Evolutionary conservation across 2,329 filamentous ascomycete species (phyloP).

Genomic region (Cyphellophora europaea): DNA sequence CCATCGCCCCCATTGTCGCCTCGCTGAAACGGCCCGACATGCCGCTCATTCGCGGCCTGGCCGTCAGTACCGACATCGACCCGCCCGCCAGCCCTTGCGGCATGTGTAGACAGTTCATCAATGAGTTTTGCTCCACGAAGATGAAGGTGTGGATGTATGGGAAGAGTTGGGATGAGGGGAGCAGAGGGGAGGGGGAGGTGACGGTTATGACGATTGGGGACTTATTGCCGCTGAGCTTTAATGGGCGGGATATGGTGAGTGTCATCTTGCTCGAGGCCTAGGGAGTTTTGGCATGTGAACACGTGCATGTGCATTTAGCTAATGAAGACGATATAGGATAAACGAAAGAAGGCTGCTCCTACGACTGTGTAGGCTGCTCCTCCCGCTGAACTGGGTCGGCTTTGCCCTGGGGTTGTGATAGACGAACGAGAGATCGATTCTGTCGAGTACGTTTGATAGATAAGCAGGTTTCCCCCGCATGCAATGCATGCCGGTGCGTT

Average conservation of each 20-base stretch:
- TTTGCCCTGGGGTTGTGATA: no score
- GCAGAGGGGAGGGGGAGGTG: constrained; percentile 2
- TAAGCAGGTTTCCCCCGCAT: no score
- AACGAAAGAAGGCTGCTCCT: no score
- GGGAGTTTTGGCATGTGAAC: no score
- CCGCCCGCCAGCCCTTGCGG: constrained; percentile 69
- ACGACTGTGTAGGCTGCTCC: no score
- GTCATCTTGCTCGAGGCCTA: neutral
- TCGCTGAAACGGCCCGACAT: constrained; percentile 35
- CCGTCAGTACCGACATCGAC: constrained; percentile 70
- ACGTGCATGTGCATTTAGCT: no score
- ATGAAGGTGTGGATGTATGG: constrained; percentile 90
- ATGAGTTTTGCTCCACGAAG: constrained; percentile 48
- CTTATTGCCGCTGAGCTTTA: constrained; percentile 44
- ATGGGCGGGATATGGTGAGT: constrained; percentile 36
- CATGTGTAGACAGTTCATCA: constrained; percentile 65
- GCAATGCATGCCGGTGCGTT: no score
- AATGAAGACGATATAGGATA: neutral
- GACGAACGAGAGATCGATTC: no score
- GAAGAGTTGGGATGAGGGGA: constrained; percentile 54
- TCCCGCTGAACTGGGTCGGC: no score
- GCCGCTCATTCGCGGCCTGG: constrained; percentile 62
- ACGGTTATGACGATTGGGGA: constrained; percentile 48
- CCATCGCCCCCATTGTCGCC: constrained; percentile 66
- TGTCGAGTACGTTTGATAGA: no score